Evolutionary conservation across 2,329 filamentous ascomycete genomes (phyloP), one percentile per base, ranked within the genome.

Genomic region (Epichloe glyceriae): DNA sequence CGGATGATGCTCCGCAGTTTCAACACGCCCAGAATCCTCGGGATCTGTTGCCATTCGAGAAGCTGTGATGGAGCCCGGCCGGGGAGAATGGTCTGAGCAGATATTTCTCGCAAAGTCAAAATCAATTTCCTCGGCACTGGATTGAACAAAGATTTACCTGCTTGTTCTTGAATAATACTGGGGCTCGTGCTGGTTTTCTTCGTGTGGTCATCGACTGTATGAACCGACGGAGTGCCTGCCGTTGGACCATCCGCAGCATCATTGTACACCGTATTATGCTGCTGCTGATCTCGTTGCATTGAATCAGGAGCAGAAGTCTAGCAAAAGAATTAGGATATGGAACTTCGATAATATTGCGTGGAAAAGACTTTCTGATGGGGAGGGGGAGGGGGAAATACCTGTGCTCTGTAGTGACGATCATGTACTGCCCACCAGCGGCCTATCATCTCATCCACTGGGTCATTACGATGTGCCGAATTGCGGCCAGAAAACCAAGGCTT

Each of bases 351-450:
- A n/a, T 38, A 6, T 26, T 20, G 30, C 7, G 14, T 34, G 38
- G 8, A n/a, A 33, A 34, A 45, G 26, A 22, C 19, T 44, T 20
- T n/a, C 3, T 12, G 17, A 37, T 11, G 41, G 26, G 26, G 41
- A 49, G 11, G 66, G 71, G 22, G 22, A 7, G 54, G 22, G 22
- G 22, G 54, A 3, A 30, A 30, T 64, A 81, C 78, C 55, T 71
- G 61, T 58, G 64, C 64, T 56, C 78, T 76, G 64, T 94, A 90
- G 70, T 97, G 90, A 55, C 80, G 76, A 68, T 97, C 91, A 64
- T 95, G 95, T 41, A 95, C 86, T 43, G 88, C 80, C 91, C 91
- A 98, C 93, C 93, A 98, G 61, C 82, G 80, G 53, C 82, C 84
- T 41, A 89, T 70, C 72, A 97, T 83, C 68, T 96, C 86, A 62